These are phyloP conservation scores for Dioszegia hungarica DNA, from an alignment of 768 basidiomycete genomes.

Conservation along the genomic window DNA sequence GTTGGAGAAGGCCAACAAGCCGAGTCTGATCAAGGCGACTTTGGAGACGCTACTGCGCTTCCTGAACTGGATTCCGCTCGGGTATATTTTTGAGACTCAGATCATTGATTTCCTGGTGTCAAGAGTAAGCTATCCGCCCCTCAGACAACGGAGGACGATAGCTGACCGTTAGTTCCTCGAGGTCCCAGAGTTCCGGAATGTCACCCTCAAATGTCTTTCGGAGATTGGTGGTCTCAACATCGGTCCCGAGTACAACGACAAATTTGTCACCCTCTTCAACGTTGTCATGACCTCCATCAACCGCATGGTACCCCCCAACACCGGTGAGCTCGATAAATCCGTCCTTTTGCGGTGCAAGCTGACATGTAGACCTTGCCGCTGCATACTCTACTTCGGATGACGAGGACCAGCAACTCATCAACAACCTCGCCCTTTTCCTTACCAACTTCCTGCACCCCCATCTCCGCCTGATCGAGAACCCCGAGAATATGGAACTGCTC, in stretches of 20 bases:
- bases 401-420: constrained; percentile 90
- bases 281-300: constrained; percentile 98
- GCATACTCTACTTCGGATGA: constrained; percentile 87
- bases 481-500: constrained; percentile 81
- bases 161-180: constrained; percentile 73
- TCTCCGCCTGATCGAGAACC: constrained; percentile 87
- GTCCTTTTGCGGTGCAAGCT: neutral
- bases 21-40: constrained; percentile 87
- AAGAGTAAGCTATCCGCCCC: constrained; percentile 60
- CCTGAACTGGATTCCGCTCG: constrained; percentile 98
- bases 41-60: constrained; percentile 91
- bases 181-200: constrained; percentile 91
- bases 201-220: constrained; percentile 91
- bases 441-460: constrained; percentile 92
- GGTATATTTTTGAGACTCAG: constrained; percentile 97
- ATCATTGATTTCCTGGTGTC: constrained; percentile 90
- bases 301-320: constrained; percentile 91
- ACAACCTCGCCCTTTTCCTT: constrained; percentile 95
- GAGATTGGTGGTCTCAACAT: constrained; percentile 94
- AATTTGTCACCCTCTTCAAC: constrained; percentile 94
- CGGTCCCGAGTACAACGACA: constrained; percentile 92
- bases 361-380: constrained; percentile 64
- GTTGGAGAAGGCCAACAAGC: constrained; percentile 92
- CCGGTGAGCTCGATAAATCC: constrained; percentile 52
- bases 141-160: neutral